phyloP scores from a whole-genome alignment of 129 eudicot species.

The Deinandra increscens region DNA sequence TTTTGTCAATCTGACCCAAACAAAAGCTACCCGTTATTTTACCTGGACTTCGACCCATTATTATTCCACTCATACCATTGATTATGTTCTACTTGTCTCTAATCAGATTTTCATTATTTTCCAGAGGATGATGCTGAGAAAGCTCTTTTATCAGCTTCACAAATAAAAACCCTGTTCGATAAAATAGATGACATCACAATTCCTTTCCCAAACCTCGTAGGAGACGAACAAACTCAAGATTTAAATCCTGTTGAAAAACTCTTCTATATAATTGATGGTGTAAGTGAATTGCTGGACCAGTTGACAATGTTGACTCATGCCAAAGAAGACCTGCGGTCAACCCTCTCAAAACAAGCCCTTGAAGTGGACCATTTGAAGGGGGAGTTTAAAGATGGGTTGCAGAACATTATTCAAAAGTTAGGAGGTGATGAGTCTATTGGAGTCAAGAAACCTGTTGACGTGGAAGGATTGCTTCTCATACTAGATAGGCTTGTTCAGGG shows the following conservation, averaged over 20 bases:
- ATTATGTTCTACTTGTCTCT: neutral
- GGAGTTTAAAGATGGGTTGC: slow-evolving; percentile 51
- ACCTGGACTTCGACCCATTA: neutral
- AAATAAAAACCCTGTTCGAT: slow-evolving; percentile 45
- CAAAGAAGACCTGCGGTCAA: slow-evolving; percentile 48
- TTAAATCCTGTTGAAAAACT: slow-evolving; percentile 56
- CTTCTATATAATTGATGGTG: slow-evolving; percentile 53
- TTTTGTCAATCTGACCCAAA: neutral
- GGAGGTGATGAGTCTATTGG: slow-evolving; percentile 48
- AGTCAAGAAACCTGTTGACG: slow-evolving; percentile 42
- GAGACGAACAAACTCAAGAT: slow-evolving; percentile 45
- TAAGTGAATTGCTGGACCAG: slow-evolving; percentile 45
- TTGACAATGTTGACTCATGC: slow-evolving; percentile 44
- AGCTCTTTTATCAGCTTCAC: slow-evolving; percentile 53
- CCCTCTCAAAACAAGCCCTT: slow-evolving; percentile 47
- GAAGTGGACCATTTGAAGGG: slow-evolving; percentile 68
- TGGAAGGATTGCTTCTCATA: slow-evolving; percentile 41
- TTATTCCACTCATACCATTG: neutral
- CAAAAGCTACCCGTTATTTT: neutral
- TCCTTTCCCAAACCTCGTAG: slow-evolving; percentile 40
- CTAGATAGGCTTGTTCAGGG: slow-evolving; percentile 64
- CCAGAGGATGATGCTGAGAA: slow-evolving; percentile 45
- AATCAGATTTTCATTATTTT: slow-evolving; percentile 25
- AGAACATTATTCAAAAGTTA: slow-evolving; percentile 50
- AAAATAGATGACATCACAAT: slow-evolving; percentile 51